Conservation (phyloP, 208 protist genomes). For the Crithidia sp. region DNA sequence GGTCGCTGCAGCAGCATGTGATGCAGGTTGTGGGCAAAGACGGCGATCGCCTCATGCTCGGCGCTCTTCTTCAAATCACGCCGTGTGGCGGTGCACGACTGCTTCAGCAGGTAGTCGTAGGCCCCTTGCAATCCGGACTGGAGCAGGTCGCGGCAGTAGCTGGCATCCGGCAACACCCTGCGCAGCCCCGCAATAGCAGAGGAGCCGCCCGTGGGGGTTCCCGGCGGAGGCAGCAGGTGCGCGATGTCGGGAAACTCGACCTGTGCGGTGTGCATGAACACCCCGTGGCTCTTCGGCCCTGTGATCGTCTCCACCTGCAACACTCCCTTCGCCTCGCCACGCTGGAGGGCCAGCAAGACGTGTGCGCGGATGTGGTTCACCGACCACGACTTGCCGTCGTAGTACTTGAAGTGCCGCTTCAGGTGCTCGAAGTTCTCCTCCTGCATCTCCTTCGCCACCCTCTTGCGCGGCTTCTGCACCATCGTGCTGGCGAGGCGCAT, state of each 20-base stretch:
- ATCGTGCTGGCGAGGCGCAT: slow-evolving; percentile 44
- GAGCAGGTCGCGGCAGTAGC: slow-evolving; percentile 23
- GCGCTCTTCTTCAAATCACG: slow-evolving; percentile 80
- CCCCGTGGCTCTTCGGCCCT: slow-evolving; percentile 24
- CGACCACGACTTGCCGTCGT: slow-evolving; percentile 56
- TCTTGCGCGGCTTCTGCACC: slow-evolving; percentile 60
- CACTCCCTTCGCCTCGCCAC: slow-evolving; percentile 76
- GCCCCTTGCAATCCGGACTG: slow-evolving; percentile 20
- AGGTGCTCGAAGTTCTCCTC: slow-evolving; percentile 54
- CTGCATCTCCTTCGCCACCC: slow-evolving; percentile 64
- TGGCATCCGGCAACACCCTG: slow-evolving; percentile 2
- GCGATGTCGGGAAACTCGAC: slow-evolving; percentile 36
- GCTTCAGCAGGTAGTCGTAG: slow-evolving; percentile 58
- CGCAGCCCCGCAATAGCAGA: too few species aligned
- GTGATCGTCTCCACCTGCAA: slow-evolving; percentile 59
- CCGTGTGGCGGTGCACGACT: slow-evolving; percentile 48
- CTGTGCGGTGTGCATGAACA: slow-evolving; percentile 46
- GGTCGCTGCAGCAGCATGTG: slow-evolving; percentile 86
- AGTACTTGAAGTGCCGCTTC: slow-evolving; percentile 66
- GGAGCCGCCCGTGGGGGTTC: background rate
- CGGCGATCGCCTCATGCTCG: slow-evolving; percentile 69
- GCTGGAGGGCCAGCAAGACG: slow-evolving; percentile 65
- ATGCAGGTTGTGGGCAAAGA: slow-evolving; percentile 83
- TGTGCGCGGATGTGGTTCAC: slow-evolving; percentile 58
- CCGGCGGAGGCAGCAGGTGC: slow-evolving; percentile 20